Evolutionary conservation across 2,329 filamentous ascomycete species (phyloP).

Genomic region (Myriosclerotinia scirpicola): DNA sequence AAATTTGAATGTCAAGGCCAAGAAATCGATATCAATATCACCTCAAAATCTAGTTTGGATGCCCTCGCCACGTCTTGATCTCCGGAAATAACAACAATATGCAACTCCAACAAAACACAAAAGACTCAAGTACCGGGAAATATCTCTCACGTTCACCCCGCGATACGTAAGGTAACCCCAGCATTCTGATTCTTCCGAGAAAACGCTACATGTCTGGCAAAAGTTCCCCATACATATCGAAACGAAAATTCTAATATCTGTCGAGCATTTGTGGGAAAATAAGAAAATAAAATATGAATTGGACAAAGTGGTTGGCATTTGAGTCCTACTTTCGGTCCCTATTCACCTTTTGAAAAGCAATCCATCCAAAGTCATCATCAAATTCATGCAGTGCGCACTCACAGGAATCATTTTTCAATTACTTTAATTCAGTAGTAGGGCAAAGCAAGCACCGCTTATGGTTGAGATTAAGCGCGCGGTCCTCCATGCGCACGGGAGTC

Average conservation of each 20-base stretch:
- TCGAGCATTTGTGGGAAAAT: background rate
- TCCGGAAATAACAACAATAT: background rate
- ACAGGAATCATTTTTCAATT: too few species aligned
- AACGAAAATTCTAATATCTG: background rate
- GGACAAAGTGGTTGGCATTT: background rate
- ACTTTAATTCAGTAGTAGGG: background rate
- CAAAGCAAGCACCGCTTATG: background rate
- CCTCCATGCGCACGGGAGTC: background rate
- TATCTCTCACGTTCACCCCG: background rate
- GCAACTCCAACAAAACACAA: constrained; percentile 9
- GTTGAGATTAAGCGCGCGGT: background rate
- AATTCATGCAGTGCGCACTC: background rate
- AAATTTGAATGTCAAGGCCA: background rate
- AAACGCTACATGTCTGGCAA: background rate
- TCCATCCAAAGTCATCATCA: background rate
- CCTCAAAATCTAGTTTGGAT: background rate
- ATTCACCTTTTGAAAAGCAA: background rate
- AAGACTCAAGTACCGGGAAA: background rate
- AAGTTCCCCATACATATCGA: background rate
- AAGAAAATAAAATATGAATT: background rate
- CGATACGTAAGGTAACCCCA: background rate
- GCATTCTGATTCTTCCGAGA: constrained; percentile 13
- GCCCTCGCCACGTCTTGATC: background rate
- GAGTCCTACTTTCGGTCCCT: background rate
- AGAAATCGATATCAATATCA: background rate